These are phyloP conservation scores for Pyracantha coccinea DNA, from an alignment of 331 rosid species.

Conservation along the genomic window DNA sequence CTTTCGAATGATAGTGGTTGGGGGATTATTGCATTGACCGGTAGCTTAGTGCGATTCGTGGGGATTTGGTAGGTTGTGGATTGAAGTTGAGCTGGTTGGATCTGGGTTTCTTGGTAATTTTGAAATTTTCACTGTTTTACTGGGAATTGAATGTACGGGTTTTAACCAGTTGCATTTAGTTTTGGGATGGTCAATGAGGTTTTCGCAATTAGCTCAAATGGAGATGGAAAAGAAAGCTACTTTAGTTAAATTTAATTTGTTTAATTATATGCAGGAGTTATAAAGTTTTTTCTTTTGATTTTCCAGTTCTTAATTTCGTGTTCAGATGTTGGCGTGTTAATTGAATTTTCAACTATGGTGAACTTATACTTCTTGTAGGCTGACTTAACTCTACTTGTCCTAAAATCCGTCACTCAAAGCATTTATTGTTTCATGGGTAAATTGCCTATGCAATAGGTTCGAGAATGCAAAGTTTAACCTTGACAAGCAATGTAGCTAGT, in stretches of 20 bases:
- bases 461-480: not conserved
- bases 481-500: not conserved
- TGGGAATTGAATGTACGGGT: not conserved
- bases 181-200: not conserved
- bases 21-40: not conserved
- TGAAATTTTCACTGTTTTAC: not conserved
- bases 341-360: not conserved
- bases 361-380: not conserved
- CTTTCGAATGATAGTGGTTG: not conserved
- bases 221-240: not conserved
- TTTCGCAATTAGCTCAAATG: not conserved
- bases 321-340: not conserved
- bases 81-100: conserved; percentile 11
- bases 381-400: not conserved
- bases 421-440: not conserved
- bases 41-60: not conserved
- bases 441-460: not conserved
- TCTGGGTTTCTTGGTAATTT: not conserved
- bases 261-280: not conserved
- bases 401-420: not conserved
- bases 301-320: not conserved
- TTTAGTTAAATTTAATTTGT: not conserved
- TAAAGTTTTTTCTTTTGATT: too few relatives aligned
- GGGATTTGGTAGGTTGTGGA: conserved; percentile 1
- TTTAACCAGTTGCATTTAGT: not conserved